These are phyloP conservation scores for Coprinopsis sp. DNA, from an alignment of 768 basidiomycete species.

Conservation along the genomic window DNA sequence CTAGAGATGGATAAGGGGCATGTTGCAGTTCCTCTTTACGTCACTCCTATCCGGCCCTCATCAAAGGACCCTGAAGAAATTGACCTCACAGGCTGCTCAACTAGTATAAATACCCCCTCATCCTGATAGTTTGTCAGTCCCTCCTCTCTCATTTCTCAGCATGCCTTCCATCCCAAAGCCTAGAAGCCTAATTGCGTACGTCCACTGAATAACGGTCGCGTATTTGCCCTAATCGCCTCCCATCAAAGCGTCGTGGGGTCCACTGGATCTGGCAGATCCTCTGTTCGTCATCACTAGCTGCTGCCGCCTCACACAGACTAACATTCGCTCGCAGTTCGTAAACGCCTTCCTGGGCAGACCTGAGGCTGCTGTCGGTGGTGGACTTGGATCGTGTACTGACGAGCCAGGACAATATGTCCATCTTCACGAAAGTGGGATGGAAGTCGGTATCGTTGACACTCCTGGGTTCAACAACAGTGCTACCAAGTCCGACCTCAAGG, in stretches of 20 bases:
- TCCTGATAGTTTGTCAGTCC: too few relatives aligned
- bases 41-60: too few relatives aligned
- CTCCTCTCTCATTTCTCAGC: too few relatives aligned
- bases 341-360: not conserved
- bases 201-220: too few relatives aligned
- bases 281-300: not conserved
- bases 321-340: conserved; percentile 1
- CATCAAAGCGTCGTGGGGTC: conserved; percentile 3
- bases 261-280: conserved; percentile 6
- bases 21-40: too few relatives aligned
- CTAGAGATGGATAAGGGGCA: too few relatives aligned
- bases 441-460: conserved; percentile 1
- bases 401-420: not conserved
- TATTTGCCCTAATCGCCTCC: too few relatives aligned
- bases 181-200: too few relatives aligned
- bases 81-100: too few relatives aligned
- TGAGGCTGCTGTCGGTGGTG: not conserved
- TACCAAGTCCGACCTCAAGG: not conserved
- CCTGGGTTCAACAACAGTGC: conserved; percentile 4
- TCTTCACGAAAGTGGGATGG: not conserved
- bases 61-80: too few relatives aligned
- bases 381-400: not conserved
- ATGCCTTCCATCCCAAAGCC: too few relatives aligned
- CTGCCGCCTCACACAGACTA: not conserved
- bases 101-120: too few relatives aligned